Evolutionary conservation across 306 rosid species (phyloP).

Genomic region (Cucurbita ficifolia): DNA sequence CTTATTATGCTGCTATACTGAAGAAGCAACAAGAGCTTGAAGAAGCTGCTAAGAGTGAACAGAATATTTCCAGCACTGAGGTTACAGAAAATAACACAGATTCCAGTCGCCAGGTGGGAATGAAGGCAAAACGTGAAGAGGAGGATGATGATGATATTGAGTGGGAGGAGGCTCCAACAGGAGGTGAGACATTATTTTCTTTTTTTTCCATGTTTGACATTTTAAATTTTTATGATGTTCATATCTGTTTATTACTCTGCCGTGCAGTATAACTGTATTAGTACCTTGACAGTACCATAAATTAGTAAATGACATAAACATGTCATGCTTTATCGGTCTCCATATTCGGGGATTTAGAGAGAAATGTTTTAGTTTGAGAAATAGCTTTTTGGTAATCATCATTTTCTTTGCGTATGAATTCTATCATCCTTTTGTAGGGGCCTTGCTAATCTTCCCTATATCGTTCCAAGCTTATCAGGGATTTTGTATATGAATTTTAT

Average conservation of each 20-base stretch:
- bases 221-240: neutral
- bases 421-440: neutral
- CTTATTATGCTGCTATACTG: slow-evolving; percentile 70
- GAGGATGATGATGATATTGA: slow-evolving; percentile 47
- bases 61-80: slow-evolving; percentile 12
- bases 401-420: neutral
- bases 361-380: neutral
- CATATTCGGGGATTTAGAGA: neutral
- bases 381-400: neutral
- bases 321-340: neutral
- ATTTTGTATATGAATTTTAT: neutral
- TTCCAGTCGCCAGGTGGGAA: slow-evolving; percentile 50
- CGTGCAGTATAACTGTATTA: neutral
- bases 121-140: slow-evolving; percentile 51
- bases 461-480: neutral
- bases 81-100: slow-evolving; percentile 18
- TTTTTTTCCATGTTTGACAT: neutral
- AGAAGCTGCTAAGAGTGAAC: slow-evolving; percentile 39
- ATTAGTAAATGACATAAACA: neutral
- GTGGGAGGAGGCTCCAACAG: slow-evolving; percentile 68
- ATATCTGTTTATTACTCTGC: neutral
- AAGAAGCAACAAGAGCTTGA: slow-evolving; percentile 56
- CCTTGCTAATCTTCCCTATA: neutral
- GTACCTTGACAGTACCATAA: neutral
- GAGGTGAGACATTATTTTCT: slow-evolving; percentile 24